phyloP scores from a whole-genome alignment of 2,329 filamentous ascomycete species.

The Talaromyces marneffei region DNA sequence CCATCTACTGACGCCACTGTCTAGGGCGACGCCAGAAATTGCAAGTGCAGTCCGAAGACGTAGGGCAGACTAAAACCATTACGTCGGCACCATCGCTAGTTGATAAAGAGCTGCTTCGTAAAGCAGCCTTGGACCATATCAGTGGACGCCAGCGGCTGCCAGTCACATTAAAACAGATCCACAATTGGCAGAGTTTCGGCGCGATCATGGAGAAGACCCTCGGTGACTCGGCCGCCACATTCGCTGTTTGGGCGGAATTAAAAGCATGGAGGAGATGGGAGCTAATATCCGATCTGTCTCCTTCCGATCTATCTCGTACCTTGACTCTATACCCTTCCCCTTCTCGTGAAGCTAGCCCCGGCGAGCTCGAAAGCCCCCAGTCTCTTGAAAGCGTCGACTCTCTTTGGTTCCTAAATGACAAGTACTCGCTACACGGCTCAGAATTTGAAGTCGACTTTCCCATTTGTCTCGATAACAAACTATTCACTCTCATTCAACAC shows the following conservation, averaged over 20 bases:
- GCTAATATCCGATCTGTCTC: neutral
- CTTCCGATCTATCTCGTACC: neutral
- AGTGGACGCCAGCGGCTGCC: constrained; percentile 10
- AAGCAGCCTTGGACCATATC: constrained; percentile 2
- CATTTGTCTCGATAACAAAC: constrained; percentile 4
- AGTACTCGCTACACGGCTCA: constrained; percentile 1
- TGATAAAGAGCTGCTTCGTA: neutral
- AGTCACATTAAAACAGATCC: constrained; percentile 4
- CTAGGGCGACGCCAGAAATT: constrained; percentile 4
- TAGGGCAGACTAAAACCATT: neutral
- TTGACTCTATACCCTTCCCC: neutral
- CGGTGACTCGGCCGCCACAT: neutral
- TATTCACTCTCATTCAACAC: constrained; percentile 9
- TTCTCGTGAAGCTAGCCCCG: neutral
- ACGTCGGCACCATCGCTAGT: neutral
- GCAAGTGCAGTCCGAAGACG: neutral
- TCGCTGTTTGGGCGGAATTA: constrained; percentile 7
- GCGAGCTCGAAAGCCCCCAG: neutral
- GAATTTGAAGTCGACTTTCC: constrained; percentile 4
- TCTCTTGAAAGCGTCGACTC: neutral
- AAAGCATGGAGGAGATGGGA: constrained; percentile 8
- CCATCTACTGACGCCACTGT: neutral
- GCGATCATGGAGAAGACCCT: neutral
- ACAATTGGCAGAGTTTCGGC: constrained; percentile 5
- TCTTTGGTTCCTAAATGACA: neutral